phyloP scores from a whole-genome alignment of 192 early-diverging fungal genomes.

The Oehlia diaphana region DNA sequence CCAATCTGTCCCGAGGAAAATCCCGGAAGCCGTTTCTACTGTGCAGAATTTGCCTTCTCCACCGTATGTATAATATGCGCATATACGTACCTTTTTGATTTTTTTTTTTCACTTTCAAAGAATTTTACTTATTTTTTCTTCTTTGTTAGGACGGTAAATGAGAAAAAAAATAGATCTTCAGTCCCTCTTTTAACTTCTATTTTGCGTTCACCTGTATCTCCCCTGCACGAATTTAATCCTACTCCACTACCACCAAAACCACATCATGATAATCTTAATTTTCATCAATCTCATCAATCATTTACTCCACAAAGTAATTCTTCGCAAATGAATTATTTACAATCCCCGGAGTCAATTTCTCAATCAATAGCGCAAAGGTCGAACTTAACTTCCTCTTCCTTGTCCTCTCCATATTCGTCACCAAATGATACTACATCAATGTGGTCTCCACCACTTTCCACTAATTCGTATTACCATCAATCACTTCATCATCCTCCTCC shows the following conservation, averaged over 20 bases:
- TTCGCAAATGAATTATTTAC: neutral
- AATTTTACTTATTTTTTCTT: neutral
- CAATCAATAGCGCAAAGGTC: neutral
- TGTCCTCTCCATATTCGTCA: neutral
- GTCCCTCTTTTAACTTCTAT: neutral
- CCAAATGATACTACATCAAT: neutral
- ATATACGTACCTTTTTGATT: neutral
- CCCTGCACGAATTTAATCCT: neutral
- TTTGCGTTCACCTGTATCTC: neutral
- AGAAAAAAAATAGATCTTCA: neutral
- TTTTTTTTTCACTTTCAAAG: neutral
- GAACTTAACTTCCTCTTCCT: neutral
- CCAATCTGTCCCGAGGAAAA: neutral
- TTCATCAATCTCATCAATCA: too few relatives aligned
- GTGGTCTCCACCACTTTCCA: neutral
- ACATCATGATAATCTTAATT: neutral
- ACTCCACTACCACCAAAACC: neutral
- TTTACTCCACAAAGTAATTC: neutral
- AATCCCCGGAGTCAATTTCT: neutral
- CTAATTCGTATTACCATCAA: neutral
- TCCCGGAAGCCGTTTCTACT: neutral
- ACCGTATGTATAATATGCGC: neutral
- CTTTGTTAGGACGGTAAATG: neutral
- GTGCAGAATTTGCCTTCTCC: neutral
- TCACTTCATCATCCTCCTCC: neutral